Evolutionary conservation across 2,329 filamentous ascomycete species (phyloP), one percentile per base, ranked within the genome.

Genomic region (Xylaria sp.): DNA sequence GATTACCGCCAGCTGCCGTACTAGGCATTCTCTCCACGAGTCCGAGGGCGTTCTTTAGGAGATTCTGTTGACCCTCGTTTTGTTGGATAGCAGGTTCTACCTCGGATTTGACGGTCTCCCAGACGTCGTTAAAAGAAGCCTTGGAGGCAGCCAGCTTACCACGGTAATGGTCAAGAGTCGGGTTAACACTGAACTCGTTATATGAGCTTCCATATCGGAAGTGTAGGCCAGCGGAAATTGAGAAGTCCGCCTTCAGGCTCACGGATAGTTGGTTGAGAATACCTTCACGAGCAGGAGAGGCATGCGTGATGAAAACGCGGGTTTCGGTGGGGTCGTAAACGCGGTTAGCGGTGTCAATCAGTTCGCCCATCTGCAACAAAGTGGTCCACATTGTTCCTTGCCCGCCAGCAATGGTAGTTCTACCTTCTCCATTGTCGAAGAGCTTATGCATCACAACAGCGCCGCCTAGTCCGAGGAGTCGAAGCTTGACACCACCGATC

Each of bases 371-470:
- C 81, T 99, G 96, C 71, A 99, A 82, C 33, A 99, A 84, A 6
- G 96, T 99, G 7, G 96, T 99, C 96, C 96, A 99, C 96, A 99
- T 99, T 51, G 96, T 99, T 69, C 96, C 96, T 80, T 99, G 96
- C 22, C 96, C 96, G 78, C 96, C 96, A 25, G 96, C 96, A 80
- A 99, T 99, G 1, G 96, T 99, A 57, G 96, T 99, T 80, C 95
- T 90, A 67, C 96, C 96, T 78, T 99, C 96, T 61, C 96, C 96
- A 73, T 99, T 99, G 80, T 99, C 96, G 77, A 99, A 99, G 20
- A 99, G 88, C 86, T 99, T 99, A 86, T 99, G 96, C 94, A 99
- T 99, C 67, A 99, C 96, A 5, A 99, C 95, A 6, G 96, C 96
- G 75, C 96, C 96, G 71, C 96, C 96, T 38, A 99, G 86, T 69